Conservation (phyloP, 805 yeast genomes). For the Hanseniaspora pseudoguilliermondii region DNA sequence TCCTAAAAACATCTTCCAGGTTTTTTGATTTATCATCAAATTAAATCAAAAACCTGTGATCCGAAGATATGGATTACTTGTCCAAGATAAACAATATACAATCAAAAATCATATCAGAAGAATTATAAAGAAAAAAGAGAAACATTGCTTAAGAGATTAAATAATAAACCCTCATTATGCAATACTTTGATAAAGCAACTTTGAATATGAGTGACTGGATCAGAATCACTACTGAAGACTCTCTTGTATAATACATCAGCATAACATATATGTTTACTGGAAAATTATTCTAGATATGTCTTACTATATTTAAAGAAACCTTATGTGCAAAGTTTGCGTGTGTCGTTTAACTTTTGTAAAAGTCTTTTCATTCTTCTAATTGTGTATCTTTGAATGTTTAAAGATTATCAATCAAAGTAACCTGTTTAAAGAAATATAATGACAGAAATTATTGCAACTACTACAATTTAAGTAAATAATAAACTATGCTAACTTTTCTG, state of each 20-base stretch:
- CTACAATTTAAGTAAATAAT: not conserved
- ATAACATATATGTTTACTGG: slow-evolving; percentile 1
- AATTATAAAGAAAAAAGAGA: not conserved
- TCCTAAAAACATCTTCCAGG: not conserved
- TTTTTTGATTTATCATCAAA: not conserved
- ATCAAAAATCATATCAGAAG: not conserved
- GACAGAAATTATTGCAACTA: not conserved
- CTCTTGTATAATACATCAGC: slow-evolving; percentile 12
- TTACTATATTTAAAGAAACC: slow-evolving; percentile 5
- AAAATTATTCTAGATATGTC: slow-evolving; percentile 10
- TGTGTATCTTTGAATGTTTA: not conserved
- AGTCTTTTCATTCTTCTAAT: not conserved
- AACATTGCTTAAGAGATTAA: not conserved
- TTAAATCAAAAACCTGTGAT: not conserved
- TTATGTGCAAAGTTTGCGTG: not conserved
- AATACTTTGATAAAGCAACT: slow-evolving; percentile 1
- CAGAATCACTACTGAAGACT: slow-evolving; percentile 8
- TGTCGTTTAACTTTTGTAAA: not conserved
- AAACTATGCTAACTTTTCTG: slow-evolving; percentile 15
- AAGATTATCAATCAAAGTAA: not conserved
- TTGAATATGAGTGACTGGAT: slow-evolving; percentile 10
- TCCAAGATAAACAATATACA: not conserved
- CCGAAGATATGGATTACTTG: not conserved
- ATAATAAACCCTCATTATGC: not conserved
- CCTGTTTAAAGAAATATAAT: not conserved